Conservation (phyloP, 176 grass and related monocot genomes). For the Eremochloa ophiuroides region DNA sequence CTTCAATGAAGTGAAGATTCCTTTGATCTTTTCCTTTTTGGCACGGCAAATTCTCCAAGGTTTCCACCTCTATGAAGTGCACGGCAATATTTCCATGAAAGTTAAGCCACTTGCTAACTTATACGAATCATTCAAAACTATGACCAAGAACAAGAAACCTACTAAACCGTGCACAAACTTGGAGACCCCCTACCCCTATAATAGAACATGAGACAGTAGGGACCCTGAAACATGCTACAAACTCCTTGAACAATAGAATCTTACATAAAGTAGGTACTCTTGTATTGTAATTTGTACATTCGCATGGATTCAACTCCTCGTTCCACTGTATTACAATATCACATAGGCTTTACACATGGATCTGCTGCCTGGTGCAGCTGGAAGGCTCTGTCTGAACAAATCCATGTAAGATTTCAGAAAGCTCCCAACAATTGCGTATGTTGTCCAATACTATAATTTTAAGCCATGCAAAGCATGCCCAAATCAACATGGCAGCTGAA, state of each 20-base stretch:
- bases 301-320: neutral
- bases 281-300: neutral
- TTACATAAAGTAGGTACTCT: neutral
- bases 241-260: neutral
- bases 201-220: neutral
- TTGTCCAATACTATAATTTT: neutral
- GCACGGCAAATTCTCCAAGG: neutral
- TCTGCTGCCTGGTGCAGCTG: no score
- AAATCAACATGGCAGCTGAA: neutral
- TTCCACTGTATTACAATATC: neutral
- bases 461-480: neutral
- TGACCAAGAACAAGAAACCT: neutral
- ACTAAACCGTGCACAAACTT: neutral
- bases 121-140: neutral
- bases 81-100: neutral
- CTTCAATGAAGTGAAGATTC: neutral
- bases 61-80: neutral
- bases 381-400: slow-evolving; percentile 10
- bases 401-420: neutral
- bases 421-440: neutral
- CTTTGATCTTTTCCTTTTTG: neutral
- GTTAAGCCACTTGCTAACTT: neutral
- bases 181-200: no score
- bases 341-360: neutral
- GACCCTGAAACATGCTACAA: neutral